A percentile compares a stretch with the other conserved stretches of the same genome.
phyloP scores from a whole-genome alignment of 257 asterid genomes.

The Osmanthus fragrans region DNA sequence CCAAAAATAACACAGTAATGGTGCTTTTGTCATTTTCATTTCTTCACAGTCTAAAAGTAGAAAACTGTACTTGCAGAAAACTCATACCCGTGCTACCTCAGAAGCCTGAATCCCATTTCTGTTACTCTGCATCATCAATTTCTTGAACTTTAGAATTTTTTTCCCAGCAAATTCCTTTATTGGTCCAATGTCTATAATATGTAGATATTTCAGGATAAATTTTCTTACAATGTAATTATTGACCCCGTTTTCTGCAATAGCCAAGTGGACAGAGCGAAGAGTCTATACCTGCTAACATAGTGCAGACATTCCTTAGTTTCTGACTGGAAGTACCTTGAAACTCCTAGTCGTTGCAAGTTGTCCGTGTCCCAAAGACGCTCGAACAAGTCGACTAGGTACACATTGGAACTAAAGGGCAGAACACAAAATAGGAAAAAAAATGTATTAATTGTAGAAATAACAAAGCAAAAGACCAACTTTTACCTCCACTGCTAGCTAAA shows the following conservation, averaged over 20 bases:
- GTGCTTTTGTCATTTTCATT: too few species aligned
- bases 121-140: conserved; percentile 91
- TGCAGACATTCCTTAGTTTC: conserved; percentile 65
- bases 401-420: conserved; percentile 50
- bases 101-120: conserved; percentile 83
- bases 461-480: too few species aligned
- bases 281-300: conserved; percentile 55
- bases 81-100: conserved; percentile 74
- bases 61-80: conserved; percentile 62
- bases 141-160: conserved; percentile 68
- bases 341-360: conserved; percentile 70
- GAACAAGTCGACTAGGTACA: conserved; percentile 91
- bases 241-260: too few species aligned
- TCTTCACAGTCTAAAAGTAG: too few species aligned
- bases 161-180: conserved; percentile 85
- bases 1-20: too few species aligned
- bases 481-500: too few species aligned
- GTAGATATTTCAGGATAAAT: too few species aligned
- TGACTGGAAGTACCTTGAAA: conserved; percentile 56
- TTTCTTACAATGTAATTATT: too few species aligned
- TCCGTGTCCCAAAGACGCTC: conserved; percentile 85
- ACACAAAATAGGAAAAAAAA: neutral
- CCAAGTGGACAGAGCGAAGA: too few species aligned
- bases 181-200: conserved; percentile 62
- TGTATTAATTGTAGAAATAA: conserved; percentile 48